Evolutionary conservation across 116 monocot genomes (phyloP).

Genomic region (Iris pallida): DNA sequence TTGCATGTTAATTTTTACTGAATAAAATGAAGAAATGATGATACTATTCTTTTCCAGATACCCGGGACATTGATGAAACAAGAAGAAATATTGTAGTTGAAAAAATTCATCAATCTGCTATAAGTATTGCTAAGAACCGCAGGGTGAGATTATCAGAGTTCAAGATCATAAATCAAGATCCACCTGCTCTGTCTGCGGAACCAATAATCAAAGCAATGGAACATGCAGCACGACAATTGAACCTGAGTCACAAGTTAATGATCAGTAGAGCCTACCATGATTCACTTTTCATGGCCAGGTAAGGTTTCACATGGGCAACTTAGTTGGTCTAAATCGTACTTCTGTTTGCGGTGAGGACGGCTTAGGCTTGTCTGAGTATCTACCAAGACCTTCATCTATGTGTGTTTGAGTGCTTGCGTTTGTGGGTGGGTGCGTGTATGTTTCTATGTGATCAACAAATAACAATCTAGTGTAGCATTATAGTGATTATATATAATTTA

Average conservation of each 20-base stretch:
- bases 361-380: too few species aligned
- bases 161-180: conserved; percentile 88
- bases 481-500: too few species aligned
- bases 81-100: conserved; percentile 76
- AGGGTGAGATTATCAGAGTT: conserved; percentile 70
- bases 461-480: too few species aligned
- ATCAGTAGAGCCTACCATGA: conserved; percentile 99
- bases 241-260: conserved; percentile 73
- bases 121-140: conserved; percentile 62
- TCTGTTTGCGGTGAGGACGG: neutral
- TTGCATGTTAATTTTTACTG: neutral
- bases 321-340: neutral
- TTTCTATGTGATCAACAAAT: too few species aligned
- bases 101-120: conserved; percentile 68
- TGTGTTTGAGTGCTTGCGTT: too few species aligned
- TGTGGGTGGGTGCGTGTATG: too few species aligned
- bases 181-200: conserved; percentile 69
- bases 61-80: conserved; percentile 89
- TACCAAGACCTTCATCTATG: too few species aligned
- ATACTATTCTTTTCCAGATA: conserved; percentile 48
- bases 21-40: neutral
- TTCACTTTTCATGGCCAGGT: conserved; percentile 99
- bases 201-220: conserved; percentile 58
- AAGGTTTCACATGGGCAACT: neutral
- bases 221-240: conserved; percentile 52